Evolutionary conservation across 2,329 filamentous ascomycete species (phyloP), one percentile per base, ranked within the genome.

Genomic region (Aspergillus vadensis): DNA sequence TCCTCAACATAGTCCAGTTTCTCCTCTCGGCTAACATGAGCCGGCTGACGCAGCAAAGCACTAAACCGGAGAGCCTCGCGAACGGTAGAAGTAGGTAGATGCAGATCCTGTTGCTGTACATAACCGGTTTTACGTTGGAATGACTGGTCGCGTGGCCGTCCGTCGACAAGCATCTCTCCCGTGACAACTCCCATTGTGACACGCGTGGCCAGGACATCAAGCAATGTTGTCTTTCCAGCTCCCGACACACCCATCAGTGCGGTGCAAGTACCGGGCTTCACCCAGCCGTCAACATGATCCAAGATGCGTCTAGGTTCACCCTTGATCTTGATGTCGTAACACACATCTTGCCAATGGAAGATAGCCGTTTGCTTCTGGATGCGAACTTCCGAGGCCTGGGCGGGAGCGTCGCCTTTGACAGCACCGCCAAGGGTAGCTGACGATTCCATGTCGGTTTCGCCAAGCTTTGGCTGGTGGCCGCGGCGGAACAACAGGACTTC

Each of bases 91-190:
- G 92, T 96, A 48, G 88, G 82, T 44, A 96, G 81, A 73, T 97
- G 92, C 5, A 97, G 82, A 83, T 97, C 92, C 73, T 96, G 92
- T 73, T 97, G 92, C 72, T 96, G 91, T 36, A 92, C 91, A 68
- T 96, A 96, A 44, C 92, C 91, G 0, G 91, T 95, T 78, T 93
- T 94, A 65, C 92, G 88, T 75, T 96, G 92, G 83, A 96, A 96
- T 0, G 89, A 92, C 44, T 83, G 83, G 66, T 95, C 91, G 49
- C 90, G 86, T 21, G 85, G 87, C 38, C 81, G 82, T 1, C 90
- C 90, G 65, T 92, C 89, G 3, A 93, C 88, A 5, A 91, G 78
- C 88, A 96, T 95, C 67, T 94, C 89, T 51, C 93, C 93, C 4
- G 86, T 87, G 47, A 97, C 91, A 15, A 96, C 88, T 76, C 93